These are phyloP conservation scores for Populus nigra DNA, from an alignment of 345 rosid species.

Conservation along the genomic window DNA sequence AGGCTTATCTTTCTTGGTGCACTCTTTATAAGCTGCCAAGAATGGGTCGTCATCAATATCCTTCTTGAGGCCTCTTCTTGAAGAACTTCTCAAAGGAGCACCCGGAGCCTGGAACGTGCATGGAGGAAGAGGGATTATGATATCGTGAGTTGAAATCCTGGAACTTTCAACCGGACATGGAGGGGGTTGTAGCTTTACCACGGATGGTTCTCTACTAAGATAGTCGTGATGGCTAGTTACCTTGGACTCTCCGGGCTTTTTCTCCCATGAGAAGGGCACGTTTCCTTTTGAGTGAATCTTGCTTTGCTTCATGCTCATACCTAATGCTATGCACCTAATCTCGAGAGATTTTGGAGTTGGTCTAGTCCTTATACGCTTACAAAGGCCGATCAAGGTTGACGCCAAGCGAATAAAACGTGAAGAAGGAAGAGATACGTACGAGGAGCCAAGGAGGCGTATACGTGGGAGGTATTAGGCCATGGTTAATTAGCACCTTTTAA, in stretches of 20 bases:
- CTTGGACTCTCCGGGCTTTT: constrained; percentile 38
- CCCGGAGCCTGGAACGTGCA: constrained; percentile 26
- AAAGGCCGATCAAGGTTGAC: not conserved
- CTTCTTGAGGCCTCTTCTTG: constrained; percentile 29
- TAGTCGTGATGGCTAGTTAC: not conserved
- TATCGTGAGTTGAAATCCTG: constrained; percentile 13
- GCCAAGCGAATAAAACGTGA: constrained; percentile 18
- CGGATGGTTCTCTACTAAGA: not conserved
- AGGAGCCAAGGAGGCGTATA: not conserved
- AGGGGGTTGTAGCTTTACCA: constrained; percentile 37
- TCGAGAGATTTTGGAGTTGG: not conserved
- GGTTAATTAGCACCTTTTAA: not conserved
- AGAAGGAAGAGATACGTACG: not conserved
- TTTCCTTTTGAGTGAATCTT: constrained; percentile 13
- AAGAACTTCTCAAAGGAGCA: constrained; percentile 28
- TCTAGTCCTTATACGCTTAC: not conserved
- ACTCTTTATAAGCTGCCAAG: constrained; percentile 46
- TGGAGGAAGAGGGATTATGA: constrained; percentile 42
- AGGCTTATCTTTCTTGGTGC: constrained; percentile 31
- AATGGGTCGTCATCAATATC: constrained; percentile 47
- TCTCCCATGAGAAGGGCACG: constrained; percentile 48
- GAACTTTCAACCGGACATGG: constrained; percentile 25
- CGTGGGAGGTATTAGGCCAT: no score
- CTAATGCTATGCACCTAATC: not conserved
- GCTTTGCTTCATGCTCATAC: constrained; percentile 14